Base-by-base conservation (phyloP, 768 basidiomycete genomes). In the Pulveroboletus frians region DNA sequence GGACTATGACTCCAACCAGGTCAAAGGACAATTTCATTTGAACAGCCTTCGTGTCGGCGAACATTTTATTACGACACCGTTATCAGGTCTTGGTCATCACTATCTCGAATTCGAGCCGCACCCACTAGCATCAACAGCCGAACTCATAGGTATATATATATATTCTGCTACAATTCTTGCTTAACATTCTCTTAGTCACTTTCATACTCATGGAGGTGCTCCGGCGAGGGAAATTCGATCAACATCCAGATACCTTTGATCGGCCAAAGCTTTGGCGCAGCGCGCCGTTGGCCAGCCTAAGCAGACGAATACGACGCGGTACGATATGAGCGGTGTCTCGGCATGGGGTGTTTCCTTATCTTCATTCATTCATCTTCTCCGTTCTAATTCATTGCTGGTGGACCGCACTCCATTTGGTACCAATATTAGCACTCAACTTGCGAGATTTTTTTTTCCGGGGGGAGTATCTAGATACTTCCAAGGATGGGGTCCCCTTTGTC, bases 151-250 rank as follows among this genome's bases (percentile, higher is more conserved):
- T 79, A 50, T 46, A 37, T 46, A 17, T 0, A 9, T 37, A 26
- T 26, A 26, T 26, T 26, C 0, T 30, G 15, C 36, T 39, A 30
- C 9, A 38, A 39, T 30, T 23, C 40, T 37, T 39, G 50, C 45
- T 63, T 35, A 71, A 51, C 18, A 4, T 5, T 11, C 31, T 13
- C 18, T 27, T 49, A 81, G 81, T 83, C 8, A 80, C 79, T 13
- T 82, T 83, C 62, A 68, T 84, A 31, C 75, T 84, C 66, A 77
- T 84, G 73, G 81, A 84, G 60, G 77, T 82, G 29, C 61, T 84
- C 14, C 79, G 81, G 26, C 75, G 80, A 40, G 76, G 79, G 36
- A 76, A 79, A 30, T 84, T 83, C 58, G 65, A 58, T 48, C 73
- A 78, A 10, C 73, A 74, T 21, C 70, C 74, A 5, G 80, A 75